Evolutionary conservation across 2,329 filamentous ascomycete species (phyloP).

Genomic region (Aspergillus fischeri): DNA sequence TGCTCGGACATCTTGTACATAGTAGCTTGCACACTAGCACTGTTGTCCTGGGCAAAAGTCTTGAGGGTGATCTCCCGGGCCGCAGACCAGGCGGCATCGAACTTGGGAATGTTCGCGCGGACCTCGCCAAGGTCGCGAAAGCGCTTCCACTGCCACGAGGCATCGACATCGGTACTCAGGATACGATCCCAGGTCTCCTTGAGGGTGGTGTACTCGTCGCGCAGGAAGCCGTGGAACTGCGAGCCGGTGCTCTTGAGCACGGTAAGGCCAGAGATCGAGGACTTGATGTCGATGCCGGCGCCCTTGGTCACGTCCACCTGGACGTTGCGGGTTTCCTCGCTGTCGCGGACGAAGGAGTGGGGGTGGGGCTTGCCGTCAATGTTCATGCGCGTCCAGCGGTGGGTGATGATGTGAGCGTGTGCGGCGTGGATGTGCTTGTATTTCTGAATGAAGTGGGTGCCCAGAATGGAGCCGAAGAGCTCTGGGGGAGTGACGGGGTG

Average conservation of each 20-base stretch:
- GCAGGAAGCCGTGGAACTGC: constrained; percentile 89
- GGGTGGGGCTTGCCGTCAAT: constrained; percentile 88
- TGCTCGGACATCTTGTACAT: constrained; percentile 98
- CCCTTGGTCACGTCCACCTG: constrained; percentile 65
- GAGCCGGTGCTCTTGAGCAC: constrained; percentile 97
- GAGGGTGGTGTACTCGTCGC: constrained; percentile 89
- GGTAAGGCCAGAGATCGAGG: constrained; percentile 73
- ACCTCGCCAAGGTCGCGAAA: constrained; percentile 67
- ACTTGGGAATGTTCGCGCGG: constrained; percentile 58
- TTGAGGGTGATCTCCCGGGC: constrained; percentile 85
- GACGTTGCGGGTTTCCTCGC: constrained; percentile 80
- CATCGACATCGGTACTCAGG: constrained; percentile 87
- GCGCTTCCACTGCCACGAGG: constrained; percentile 76
- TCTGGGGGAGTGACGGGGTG: constrained; percentile 89
- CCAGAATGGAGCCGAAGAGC: constrained; percentile 80
- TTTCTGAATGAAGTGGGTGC: constrained; percentile 79
- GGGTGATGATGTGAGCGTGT: constrained; percentile 74
- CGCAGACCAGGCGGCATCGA: constrained; percentile 72
- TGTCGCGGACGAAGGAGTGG: constrained; percentile 89
- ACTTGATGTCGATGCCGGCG: constrained; percentile 69
- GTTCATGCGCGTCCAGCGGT: constrained; percentile 87
- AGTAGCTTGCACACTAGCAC: constrained; percentile 89
- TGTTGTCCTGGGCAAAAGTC: constrained; percentile 84
- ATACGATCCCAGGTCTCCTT: constrained; percentile 92
- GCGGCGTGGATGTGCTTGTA: constrained; percentile 86